Percentiles rank a stretch among this genome's conserved stretches.
These are phyloP conservation scores for Phialophora macrospora DNA, from an alignment of 2,329 filamentous ascomycete genomes.

Conservation along the genomic window DNA sequence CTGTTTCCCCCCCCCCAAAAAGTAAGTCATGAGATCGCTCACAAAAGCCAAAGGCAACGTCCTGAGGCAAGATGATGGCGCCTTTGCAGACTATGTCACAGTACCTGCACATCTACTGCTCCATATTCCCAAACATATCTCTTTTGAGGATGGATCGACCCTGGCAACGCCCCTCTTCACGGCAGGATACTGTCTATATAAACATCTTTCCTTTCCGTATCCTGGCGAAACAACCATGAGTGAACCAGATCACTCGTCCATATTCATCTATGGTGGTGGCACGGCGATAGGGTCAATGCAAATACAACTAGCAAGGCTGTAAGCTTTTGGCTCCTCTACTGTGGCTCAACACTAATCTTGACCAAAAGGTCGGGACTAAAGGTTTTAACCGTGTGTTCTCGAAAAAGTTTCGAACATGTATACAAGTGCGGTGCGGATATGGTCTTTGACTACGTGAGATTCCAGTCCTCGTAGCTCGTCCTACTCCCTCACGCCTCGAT, in stretches of 20 bases:
- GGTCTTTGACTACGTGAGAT: slow-evolving; percentile 12
- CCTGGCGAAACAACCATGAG: background rate
- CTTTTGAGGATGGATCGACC: slow-evolving; percentile 11
- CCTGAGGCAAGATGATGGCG: background rate
- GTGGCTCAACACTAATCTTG: background rate
- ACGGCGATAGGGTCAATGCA: slow-evolving; percentile 2
- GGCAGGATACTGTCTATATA: slow-evolving; percentile 7
- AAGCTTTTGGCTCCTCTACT: background rate
- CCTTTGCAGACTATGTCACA: background rate
- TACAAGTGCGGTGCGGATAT: slow-evolving; percentile 5
- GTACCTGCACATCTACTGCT: background rate
- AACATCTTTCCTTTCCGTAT: slow-evolving; percentile 1
- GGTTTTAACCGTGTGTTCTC: background rate
- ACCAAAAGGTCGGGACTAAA: background rate
- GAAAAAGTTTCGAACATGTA: slow-evolving; percentile 4
- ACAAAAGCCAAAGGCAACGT: background rate
- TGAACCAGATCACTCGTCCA: background rate
- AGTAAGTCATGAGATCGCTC: too few species aligned
- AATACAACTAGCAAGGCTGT: slow-evolving; percentile 5
- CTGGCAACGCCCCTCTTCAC: slow-evolving; percentile 1
- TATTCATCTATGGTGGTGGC: slow-evolving; percentile 8
- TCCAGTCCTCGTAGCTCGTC: background rate
- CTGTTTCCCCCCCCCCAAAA: too few species aligned
- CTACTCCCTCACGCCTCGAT: too few species aligned
- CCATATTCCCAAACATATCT: background rate